These are phyloP conservation scores for Gnaphalium uliginosum DNA, from an alignment of 129 eudicot genomes.

Conservation along the genomic window DNA sequence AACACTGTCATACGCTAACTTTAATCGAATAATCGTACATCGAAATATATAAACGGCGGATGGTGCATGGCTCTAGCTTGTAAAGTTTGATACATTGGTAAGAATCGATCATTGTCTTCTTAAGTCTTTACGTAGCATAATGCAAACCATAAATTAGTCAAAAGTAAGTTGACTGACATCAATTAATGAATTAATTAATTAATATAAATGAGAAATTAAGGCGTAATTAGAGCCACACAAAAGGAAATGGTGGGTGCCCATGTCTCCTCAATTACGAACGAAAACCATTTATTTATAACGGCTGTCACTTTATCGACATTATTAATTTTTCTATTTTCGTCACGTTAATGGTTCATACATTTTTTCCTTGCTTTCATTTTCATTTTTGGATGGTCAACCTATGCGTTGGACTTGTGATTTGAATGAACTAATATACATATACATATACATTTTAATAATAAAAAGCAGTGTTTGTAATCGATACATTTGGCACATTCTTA, in stretches of 20 bases:
- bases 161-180: constrained; percentile 20
- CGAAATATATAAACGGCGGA: too few species aligned
- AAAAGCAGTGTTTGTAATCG: too few species aligned
- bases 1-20: too few species aligned
- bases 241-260: constrained; percentile 1
- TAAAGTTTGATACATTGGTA: too few species aligned
- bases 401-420: not conserved
- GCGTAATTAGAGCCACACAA: constrained; percentile 7
- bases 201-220: constrained; percentile 20
- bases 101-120: too few species aligned
- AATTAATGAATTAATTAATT: too few species aligned
- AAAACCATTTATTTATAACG: constrained; percentile 3
- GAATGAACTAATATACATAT: too few species aligned
- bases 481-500: too few species aligned
- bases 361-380: constrained; percentile 9
- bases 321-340: constrained; percentile 14
- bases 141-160: constrained; percentile 29
- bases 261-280: constrained; percentile 27
- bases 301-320: constrained; percentile 10
- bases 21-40: too few species aligned
- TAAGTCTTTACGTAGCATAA: too few species aligned
- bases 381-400: constrained; percentile 18
- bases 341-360: constrained; percentile 6
- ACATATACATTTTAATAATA: too few species aligned
- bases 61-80: too few species aligned